Evolutionary conservation across 768 basidiomycete species (phyloP).

Genomic region (Suillus sp.): DNA sequence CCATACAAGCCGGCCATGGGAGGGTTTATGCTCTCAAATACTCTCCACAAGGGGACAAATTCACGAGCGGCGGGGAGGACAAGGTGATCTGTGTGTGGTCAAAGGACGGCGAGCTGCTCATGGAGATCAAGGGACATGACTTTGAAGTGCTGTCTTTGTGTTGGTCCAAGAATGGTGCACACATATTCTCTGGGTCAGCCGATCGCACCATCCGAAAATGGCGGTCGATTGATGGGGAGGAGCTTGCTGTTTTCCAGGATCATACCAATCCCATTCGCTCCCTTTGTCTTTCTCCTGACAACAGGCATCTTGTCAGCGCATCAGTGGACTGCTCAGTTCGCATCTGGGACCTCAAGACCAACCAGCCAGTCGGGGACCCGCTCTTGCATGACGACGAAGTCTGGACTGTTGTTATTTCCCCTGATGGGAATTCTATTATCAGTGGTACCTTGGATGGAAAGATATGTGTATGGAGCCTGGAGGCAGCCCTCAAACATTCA

Average conservation of each 20-base stretch:
- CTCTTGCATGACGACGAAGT: constrained; percentile 83
- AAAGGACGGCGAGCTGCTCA: background rate
- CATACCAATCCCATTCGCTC: background rate
- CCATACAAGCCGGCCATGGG: background rate
- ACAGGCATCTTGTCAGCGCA: background rate
- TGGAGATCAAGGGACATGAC: background rate
- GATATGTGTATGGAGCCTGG: constrained; percentile 80
- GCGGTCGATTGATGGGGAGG: background rate
- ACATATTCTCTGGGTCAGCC: background rate
- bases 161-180: background rate
- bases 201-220: background rate
- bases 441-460: constrained; percentile 79
- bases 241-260: background rate
- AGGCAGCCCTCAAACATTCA: constrained; percentile 22
- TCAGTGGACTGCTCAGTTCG: background rate
- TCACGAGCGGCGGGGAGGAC: background rate
- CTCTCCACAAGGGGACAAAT: background rate
- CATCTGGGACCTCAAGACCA: constrained; percentile 2
- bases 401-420: constrained; percentile 71
- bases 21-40: background rate
- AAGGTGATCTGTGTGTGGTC: background rate
- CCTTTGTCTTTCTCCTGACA: background rate
- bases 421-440: constrained; percentile 77
- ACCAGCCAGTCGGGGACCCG: constrained; percentile 29
- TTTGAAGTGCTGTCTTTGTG: fast-evolving